A percentile compares a stretch with the other conserved stretches of the same genome.
phyloP scores from a whole-genome alignment of 2,329 filamentous ascomycete genomes.

The Aspergillus jensenii region DNA sequence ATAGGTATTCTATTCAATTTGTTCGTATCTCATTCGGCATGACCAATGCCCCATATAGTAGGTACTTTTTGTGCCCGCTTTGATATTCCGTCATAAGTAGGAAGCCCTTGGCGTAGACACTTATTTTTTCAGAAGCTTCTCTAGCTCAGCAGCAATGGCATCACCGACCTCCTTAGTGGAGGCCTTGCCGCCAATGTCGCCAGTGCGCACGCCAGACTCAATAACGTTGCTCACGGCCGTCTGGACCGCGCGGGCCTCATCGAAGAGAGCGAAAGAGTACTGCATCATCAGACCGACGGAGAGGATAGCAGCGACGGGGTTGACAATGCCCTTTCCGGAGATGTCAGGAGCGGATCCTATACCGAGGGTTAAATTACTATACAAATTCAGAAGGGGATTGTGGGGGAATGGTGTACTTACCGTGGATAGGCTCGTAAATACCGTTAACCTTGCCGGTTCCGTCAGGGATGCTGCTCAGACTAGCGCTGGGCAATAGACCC shows the following conservation, averaged over 20 bases:
- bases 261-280: constrained; percentile 80
- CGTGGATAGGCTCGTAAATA: constrained; percentile 97
- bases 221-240: constrained; percentile 76
- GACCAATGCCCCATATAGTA: background rate
- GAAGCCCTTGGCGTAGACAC: background rate
- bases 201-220: constrained; percentile 74
- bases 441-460: constrained; percentile 83
- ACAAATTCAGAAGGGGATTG: background rate
- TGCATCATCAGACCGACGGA: constrained; percentile 95
- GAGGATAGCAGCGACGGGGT: constrained; percentile 87
- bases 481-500: constrained; percentile 84
- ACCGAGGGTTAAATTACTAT: background rate
- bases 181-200: constrained; percentile 77
- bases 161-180: constrained; percentile 80
- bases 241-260: constrained; percentile 77
- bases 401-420: constrained; percentile 47
- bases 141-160: constrained; percentile 72
- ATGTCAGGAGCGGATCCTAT: constrained; percentile 91
- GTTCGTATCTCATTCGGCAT: constrained; percentile 26
- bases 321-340: constrained; percentile 85
- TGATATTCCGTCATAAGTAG: background rate
- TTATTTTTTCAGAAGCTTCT: constrained; percentile 60
- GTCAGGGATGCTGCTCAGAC: constrained; percentile 81
- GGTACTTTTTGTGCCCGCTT: background rate
- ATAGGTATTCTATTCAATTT: constrained; percentile 12